Conservation (phyloP, 2,329 filamentous ascomycete genomes). For the Fusarium chaquense region DNA sequence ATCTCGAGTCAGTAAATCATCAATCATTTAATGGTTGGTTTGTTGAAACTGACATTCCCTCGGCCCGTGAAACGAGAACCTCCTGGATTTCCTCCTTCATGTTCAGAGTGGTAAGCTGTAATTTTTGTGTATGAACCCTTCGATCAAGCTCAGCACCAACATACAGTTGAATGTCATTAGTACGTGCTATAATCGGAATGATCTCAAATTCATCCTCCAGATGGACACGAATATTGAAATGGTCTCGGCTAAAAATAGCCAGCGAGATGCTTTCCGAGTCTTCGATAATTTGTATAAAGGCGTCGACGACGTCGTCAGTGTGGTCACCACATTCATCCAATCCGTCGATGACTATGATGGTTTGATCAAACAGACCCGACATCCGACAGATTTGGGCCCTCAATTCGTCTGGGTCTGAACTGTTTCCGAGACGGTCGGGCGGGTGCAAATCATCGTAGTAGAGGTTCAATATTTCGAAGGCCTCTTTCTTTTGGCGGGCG, state of each 20-base stretch:
- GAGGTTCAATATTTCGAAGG: neutral
- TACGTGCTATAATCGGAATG: conserved; percentile 11
- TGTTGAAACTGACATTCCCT: conserved; percentile 25
- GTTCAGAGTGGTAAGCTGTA: neutral
- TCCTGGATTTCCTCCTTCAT: conserved; percentile 28
- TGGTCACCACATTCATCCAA: conserved; percentile 17
- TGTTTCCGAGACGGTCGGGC: accelerated
- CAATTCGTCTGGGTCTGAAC: neutral
- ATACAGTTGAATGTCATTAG: conserved; percentile 22
- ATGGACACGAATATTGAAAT: neutral
- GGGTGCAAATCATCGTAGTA: conserved; percentile 19
- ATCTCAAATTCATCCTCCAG: neutral
- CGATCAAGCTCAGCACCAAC: conserved; percentile 22
- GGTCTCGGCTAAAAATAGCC: conserved; percentile 25
- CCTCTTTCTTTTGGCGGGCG: conserved; percentile 11
- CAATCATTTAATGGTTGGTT: accelerated
- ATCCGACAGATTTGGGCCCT: accelerated
- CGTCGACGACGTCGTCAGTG: neutral
- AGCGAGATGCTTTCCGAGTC: neutral
- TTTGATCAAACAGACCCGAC: neutral
- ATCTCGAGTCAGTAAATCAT: accelerated
- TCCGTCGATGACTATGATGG: neutral
- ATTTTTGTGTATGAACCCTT: neutral
- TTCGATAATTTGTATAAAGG: neutral
- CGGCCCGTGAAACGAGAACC: neutral